phyloP scores from a whole-genome alignment of 2,329 filamentous ascomycete species.

The Curvularia eragrostidis region DNA sequence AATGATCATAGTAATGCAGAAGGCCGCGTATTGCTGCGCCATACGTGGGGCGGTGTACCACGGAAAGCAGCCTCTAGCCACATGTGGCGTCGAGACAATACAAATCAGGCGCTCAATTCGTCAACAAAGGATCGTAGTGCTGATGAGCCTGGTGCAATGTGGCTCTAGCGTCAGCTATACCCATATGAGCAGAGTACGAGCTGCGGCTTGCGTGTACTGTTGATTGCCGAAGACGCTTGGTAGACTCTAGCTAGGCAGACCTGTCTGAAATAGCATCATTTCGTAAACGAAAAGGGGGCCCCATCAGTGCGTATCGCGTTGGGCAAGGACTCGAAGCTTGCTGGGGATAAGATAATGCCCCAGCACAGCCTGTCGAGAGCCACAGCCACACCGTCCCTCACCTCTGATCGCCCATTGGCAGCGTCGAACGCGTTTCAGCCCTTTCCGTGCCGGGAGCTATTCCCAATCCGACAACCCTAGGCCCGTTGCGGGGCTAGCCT shows the following conservation, averaged over 20 bases:
- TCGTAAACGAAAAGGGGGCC: neutral
- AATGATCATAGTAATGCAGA: neutral
- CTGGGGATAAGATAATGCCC: neutral
- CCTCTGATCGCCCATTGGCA: conserved; percentile 4
- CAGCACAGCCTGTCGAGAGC: neutral
- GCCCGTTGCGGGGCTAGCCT: neutral
- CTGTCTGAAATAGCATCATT: neutral
- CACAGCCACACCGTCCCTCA: neutral
- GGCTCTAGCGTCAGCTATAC: conserved; percentile 6
- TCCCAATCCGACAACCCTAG: neutral
- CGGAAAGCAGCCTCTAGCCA: conserved; percentile 2
- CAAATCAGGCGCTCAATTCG: neutral
- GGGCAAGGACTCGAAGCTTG: neutral
- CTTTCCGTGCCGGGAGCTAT: conserved; percentile 8
- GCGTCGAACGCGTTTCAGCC: conserved; percentile 6
- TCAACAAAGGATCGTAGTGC: neutral
- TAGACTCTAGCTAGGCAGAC: neutral
- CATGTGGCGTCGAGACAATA: neutral
- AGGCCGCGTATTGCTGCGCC: conserved; percentile 2
- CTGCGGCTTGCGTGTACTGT: conserved; percentile 14
- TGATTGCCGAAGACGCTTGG: conserved; percentile 7
- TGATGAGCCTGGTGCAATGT: neutral
- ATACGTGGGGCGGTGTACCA: conserved; percentile 7
- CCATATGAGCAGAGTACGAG: conserved; percentile 12
- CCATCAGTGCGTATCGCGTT: neutral